Evolutionary conservation across 2,329 filamentous ascomycete species (phyloP), one percentile per base, ranked within the genome.

Genomic region (Phaeosphaeriaceae sp.): DNA sequence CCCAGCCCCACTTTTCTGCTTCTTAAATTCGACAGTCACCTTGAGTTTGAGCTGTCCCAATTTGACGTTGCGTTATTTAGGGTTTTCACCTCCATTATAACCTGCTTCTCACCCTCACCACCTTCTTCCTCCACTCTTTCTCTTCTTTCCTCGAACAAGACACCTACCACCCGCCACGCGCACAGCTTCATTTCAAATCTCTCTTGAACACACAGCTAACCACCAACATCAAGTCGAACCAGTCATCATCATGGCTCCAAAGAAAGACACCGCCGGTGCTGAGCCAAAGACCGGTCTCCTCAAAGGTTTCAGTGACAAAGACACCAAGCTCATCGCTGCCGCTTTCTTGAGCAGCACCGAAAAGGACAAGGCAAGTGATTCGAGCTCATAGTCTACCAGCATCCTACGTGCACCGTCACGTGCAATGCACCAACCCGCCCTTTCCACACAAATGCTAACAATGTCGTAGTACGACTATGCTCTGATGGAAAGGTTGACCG

Each of bases 271-370:
- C 13, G 16, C 36, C 1, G 49, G 32, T 6, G 51, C 15, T 16
- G 46, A 52, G 5, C 20, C 49, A 21, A 28, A 32, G 15, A n/a
- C 23, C 23, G 23, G 23, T 11, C 40, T 52, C 16, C 42, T 70
- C 15, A 28, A 28, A 1, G 66, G 64, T 15, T 68, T 68, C 43
- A 37, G 35, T 6, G 29, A 47, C 42, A 60, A 48, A 11, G 69
- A 72, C 30, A 63, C 58, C 15, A 63, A 63, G 45, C 41, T 71
- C 1, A 42, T 72, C 2, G 69, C 68, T 4, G 69, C 68, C 3
- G 69, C 68, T 2, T 70, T 65, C 50, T 9, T 72, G 8, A 56
- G 63, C 28, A 55, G 52, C 8, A 60, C 50, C 17, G 65, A 52
- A 4, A 48, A 50, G 1, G 69, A 67, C 60, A 71, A 70, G 60